phyloP scores from a whole-genome alignment of 179 eudicot genomes.

The Nepenthes alata region DNA sequence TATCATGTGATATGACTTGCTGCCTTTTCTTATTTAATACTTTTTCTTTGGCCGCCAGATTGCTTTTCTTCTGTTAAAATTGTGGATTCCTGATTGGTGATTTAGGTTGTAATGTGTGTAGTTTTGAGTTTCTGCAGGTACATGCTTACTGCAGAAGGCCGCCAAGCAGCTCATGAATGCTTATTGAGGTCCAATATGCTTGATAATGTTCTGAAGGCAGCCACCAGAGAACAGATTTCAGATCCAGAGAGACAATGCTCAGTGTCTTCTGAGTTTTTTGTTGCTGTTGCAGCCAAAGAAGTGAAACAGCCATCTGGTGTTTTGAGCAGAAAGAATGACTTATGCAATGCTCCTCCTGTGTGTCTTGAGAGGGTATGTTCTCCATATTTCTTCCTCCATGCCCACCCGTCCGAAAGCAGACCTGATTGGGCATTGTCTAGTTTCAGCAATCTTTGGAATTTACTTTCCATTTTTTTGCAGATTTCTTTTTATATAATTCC shows the following conservation, averaged over 20 bases:
- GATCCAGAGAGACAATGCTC: too few relatives aligned
- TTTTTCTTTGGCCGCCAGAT: too few relatives aligned
- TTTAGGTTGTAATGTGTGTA: not conserved
- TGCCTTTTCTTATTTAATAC: too few relatives aligned
- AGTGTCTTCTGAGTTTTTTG: not conserved
- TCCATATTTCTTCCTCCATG: too few relatives aligned
- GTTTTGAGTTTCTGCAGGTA: constrained; percentile 37
- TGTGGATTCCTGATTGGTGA: not conserved
- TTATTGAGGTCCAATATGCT: constrained; percentile 57
- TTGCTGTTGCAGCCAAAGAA: constrained; percentile 20
- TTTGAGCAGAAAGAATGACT: constrained; percentile 19
- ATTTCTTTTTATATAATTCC: too few relatives aligned
- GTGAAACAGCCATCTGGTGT: constrained; percentile 13
- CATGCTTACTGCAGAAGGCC: constrained; percentile 70
- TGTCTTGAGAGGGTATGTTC: constrained; percentile 53
- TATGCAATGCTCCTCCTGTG: constrained; percentile 35
- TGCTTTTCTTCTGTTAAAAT: too few relatives aligned
- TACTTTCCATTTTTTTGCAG: too few relatives aligned
- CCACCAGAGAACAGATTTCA: constrained; percentile 6
- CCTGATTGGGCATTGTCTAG: too few relatives aligned
- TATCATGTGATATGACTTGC: too few relatives aligned
- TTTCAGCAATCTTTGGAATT: too few relatives aligned
- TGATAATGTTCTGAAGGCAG: constrained; percentile 24
- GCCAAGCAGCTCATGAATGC: constrained; percentile 67
- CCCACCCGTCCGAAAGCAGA: too few relatives aligned